Evolutionary conservation across 1,139 yeast genomes (phyloP), one percentile per base, ranked within the genome.

Genomic region (Hemisphaericaspora lyxosophila): DNA sequence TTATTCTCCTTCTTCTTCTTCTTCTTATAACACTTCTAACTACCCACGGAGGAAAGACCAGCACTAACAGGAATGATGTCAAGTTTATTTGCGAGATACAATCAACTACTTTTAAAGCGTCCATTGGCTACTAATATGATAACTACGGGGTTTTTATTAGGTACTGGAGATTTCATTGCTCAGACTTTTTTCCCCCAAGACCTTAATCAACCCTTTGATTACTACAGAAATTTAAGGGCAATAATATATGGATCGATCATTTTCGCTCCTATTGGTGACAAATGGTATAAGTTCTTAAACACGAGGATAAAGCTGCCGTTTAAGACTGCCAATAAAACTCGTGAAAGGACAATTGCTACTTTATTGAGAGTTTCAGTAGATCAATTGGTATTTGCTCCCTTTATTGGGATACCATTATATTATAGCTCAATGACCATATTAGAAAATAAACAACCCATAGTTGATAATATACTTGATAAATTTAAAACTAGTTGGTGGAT

Each of bases 381-480:
- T 59, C 97, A 89, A 55, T 54, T 79, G 23, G 46, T 71, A 1
- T 88, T 87, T 72, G 88, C 96, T 1, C 96, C 97, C 2, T 56
- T 82, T 19, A 74, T 85, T 5, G 73, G 64, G 3, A 74, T 85
- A 11, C 88, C 87, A 2, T 53, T 82, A 36, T 89, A 87, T 59
- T 88, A 74, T 54, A 55, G 78, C 2, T 66, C 77, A 31, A 83
- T 89, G 83, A 73, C 90, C 0, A 36, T 78, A 3, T 60, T 89
- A 66, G 94, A 86, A 54, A 43, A 61, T 5, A 54, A 56, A 7
- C 39, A 52, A 12, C 55, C 62, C n/a, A 36, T 46, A 14, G 42
- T 42, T 7, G 70, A 66, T 9, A 33, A 37, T 11, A 62, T 74
- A 4, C 50, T 54, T 31, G 34, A 47, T 4, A 80, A 78, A 45